Evolutionary conservation across 2,329 filamentous ascomycete species (phyloP).

Genomic region (Macrophomina phaseolina): DNA sequence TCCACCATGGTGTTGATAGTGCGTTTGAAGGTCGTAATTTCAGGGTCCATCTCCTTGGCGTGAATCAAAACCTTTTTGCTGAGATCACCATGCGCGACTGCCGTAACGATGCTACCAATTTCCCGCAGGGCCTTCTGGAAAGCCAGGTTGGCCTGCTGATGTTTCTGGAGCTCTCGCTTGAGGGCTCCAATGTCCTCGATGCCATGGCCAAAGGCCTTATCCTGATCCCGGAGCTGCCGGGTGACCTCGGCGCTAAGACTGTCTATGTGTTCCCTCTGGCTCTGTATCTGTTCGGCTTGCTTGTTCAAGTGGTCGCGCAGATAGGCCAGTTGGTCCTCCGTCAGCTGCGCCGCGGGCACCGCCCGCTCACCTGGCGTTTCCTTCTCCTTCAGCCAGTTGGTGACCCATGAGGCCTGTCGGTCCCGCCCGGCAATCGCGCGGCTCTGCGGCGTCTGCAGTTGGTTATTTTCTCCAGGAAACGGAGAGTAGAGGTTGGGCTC

Average conservation of each 20-base stretch:
- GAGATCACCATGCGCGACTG: constrained; percentile 91
- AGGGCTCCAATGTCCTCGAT: constrained; percentile 87
- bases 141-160: constrained; percentile 96
- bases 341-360: constrained; percentile 62
- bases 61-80: constrained; percentile 98
- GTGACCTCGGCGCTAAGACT: constrained; percentile 85
- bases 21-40: constrained; percentile 96
- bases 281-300: constrained; percentile 89
- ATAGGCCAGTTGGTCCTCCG: constrained; percentile 82
- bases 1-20: constrained; percentile 99
- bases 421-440: constrained; percentile 38
- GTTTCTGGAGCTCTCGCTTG: constrained; percentile 93
- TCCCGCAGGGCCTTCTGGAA: constrained; percentile 97
- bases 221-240: constrained; percentile 83
- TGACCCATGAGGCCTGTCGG: constrained; percentile 50
- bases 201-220: constrained; percentile 76
- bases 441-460: constrained; percentile 46
- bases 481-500: constrained; percentile 64
- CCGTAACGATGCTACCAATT: constrained; percentile 96
- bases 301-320: constrained; percentile 90
- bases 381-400: constrained; percentile 60
- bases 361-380: constrained; percentile 54
- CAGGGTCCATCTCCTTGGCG: constrained; percentile 94
- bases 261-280: constrained; percentile 83
- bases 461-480: constrained; percentile 62